Base-by-base conservation (phyloP, 352 stramenopile genomes). In the Phytophthora fragariae region DNA sequence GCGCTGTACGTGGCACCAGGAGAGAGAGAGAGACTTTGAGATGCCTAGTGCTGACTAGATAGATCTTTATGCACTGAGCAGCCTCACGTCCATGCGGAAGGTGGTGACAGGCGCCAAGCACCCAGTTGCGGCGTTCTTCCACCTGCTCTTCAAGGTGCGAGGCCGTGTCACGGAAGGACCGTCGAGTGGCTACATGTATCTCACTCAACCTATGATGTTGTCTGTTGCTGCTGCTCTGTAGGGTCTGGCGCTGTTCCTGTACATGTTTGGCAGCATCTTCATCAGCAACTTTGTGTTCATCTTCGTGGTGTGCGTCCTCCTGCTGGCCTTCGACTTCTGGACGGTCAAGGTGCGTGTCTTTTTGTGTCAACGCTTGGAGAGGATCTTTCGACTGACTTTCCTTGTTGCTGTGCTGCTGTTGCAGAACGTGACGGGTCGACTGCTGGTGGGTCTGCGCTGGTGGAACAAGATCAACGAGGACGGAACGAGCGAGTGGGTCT, bases 261-360 rank as follows among this genome's bases (percentile, higher is more conserved):
- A 99, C 81, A 81, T 99, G 24, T 98, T 99, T 68, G 95, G 95
- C n/a, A 80, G 80, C 49, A 80, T 97, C 49, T 80, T 98, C 74
- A 93, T 92, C 64, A 87, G 85, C 67, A 98, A 96, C 85, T 99
- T 98, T 68, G 93, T 99, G 46, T 98, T 99, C 70, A 91, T 99
- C 66, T 99, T 98, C 29, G 97, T 99, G 24, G 72, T 99, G 17
- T 99, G 95, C 79, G 98, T 99, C 53, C 72, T 99, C 19, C 78
- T 99, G 2, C 69, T 99, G 37, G 95, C 97, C 9, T 98, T 98
- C 55, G 98, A 99, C 82, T 99, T 99, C 79, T 99, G 97, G 97
- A 98, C 97, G 0, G 97, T 99, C 33, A 99, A 99, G 80, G 84
- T 92, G 62, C 15, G 72, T 72, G 1, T 15, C 19, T 21, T 21